These are phyloP conservation scores for Panicum hallii DNA, from an alignment of 202 grass and related monocot species.

Conservation along the genomic window DNA sequence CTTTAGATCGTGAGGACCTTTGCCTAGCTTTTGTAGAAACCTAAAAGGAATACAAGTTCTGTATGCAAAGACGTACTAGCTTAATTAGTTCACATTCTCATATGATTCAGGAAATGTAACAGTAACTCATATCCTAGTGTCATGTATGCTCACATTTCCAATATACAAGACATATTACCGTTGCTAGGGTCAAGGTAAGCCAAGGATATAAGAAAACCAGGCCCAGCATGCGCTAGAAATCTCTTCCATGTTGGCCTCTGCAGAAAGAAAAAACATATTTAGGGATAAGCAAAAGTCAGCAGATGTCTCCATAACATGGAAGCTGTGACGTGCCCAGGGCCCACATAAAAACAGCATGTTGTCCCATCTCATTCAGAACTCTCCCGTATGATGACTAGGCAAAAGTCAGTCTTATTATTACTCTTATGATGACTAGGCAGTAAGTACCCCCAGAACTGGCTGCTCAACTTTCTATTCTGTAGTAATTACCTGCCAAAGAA, in stretches of 20 bases:
- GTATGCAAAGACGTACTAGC: no score
- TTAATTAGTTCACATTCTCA: no score
- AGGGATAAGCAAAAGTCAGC: neutral
- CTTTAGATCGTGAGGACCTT: neutral
- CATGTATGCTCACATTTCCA: neutral
- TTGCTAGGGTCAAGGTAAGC: conserved; percentile 90
- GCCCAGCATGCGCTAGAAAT: conserved; percentile 75
- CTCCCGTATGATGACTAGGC: no score
- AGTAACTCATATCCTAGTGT: neutral
- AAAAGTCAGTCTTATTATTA: no score
- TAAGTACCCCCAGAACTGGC: no score
- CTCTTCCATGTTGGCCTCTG: conserved; percentile 69
- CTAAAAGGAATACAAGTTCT: neutral
- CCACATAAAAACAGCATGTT: neutral
- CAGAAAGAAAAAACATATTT: neutral
- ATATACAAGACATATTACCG: conserved; percentile 48
- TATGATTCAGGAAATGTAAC: neutral
- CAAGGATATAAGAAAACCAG: conserved; percentile 82
- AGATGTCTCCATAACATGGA: neutral
- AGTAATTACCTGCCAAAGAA: no score
- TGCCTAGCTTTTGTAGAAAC: neutral
- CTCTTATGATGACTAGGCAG: no score
- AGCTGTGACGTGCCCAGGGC: no score
- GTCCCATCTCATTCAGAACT: no score
- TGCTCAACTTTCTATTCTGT: no score